Conservation (phyloP, 805 yeast genomes). For the Metschnikowia picachoensis region DNA sequence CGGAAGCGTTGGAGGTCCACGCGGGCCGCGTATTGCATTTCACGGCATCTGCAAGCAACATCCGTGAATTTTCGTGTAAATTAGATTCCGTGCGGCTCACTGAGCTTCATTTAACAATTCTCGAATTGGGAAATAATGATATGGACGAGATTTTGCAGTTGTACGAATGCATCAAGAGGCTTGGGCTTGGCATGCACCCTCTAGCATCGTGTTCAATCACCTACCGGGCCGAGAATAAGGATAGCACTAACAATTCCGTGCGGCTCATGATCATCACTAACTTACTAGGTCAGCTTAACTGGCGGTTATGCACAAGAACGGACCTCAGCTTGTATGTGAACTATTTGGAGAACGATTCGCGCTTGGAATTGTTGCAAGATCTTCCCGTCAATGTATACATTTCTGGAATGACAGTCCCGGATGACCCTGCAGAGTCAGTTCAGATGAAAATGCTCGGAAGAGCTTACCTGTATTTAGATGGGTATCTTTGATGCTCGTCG, state of each 20-base stretch:
- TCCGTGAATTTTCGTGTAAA: constrained; percentile 3
- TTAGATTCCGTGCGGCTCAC: constrained; percentile 3
- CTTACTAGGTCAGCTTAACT: constrained; percentile 14
- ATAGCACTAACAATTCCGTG: constrained; percentile 10
- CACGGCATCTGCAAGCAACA: constrained; percentile 3
- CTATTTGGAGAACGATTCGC: constrained; percentile 9
- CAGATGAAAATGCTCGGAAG: constrained; percentile 9
- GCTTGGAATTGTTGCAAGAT: constrained; percentile 14
- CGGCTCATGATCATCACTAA: constrained; percentile 11
- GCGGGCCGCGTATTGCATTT: constrained; percentile 1
- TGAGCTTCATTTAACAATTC: constrained; percentile 12
- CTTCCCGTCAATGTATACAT: constrained; percentile 12
- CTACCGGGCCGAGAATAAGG: constrained; percentile 11
- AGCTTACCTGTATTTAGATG: constrained; percentile 11
- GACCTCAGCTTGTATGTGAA: constrained; percentile 12
- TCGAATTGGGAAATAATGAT: constrained; percentile 5
- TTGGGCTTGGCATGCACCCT: constrained; percentile 3
- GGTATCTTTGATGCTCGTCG: constrained; percentile 1
- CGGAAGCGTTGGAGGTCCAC: constrained; percentile 3
- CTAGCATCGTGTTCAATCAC: constrained; percentile 10
- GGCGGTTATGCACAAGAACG: constrained; percentile 9
- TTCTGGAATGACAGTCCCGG: constrained; percentile 3
- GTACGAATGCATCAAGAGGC: constrained; percentile 7
- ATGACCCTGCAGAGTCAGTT: neutral
- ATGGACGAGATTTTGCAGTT: constrained; percentile 6